Percentiles rank a stretch among this genome's conserved stretches.
Evolutionary conservation across 176 grass and related monocot genomes (phyloP).

Genomic region (Saccharum officinarum): DNA sequence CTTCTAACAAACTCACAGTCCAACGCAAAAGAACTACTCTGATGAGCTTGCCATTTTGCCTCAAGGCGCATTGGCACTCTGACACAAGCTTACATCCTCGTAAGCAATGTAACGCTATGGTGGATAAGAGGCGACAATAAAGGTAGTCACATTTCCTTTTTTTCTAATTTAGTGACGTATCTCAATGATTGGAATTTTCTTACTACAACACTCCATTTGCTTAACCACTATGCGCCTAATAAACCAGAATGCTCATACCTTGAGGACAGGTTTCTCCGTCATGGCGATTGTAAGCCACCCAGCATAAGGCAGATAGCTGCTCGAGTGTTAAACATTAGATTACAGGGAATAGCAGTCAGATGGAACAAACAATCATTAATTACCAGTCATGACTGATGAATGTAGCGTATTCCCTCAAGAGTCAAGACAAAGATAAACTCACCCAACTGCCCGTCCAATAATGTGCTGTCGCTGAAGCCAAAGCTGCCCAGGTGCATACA

Average conservation of each 20-base stretch:
- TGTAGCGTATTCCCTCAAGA: neutral
- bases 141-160: neutral
- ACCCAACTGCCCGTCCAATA: conserved; percentile 78
- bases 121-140: neutral
- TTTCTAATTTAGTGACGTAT: neutral
- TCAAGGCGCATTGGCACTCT: neutral
- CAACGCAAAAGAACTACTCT: neutral
- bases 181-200: neutral
- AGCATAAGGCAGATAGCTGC: conserved; percentile 74
- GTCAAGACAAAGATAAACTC: conserved; percentile 11
- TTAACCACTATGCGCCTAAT: neutral
- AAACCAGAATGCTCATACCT: conserved; percentile 46
- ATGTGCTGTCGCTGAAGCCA: conserved; percentile 89
- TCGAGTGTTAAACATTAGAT: neutral
- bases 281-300: conserved; percentile 83
- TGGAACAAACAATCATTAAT: neutral
- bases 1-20: neutral
- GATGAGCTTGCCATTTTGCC: neutral
- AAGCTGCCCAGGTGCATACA: conserved; percentile 71
- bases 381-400: neutral
- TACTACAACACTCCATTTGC: neutral
- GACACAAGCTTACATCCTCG: neutral
- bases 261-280: conserved; percentile 80
- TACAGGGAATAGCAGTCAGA: neutral
- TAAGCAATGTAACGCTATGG: neutral